Conservation (phyloP, 1,284 basidiomycete genomes). For the Phenoliferia sp. region DNA sequence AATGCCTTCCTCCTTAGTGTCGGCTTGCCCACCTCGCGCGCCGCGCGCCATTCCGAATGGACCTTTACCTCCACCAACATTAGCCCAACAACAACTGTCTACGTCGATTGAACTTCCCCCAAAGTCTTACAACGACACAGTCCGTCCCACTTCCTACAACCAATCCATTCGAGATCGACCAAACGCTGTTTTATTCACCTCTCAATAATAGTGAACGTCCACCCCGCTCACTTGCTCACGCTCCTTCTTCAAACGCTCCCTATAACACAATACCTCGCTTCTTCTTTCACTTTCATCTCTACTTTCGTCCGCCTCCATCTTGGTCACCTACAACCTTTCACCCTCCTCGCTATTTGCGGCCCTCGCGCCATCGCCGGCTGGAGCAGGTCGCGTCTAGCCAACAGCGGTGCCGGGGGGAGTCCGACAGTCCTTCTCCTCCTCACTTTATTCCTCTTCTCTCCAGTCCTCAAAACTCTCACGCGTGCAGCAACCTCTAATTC, state of each 20-base stretch:
- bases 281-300: conserved; percentile 73
- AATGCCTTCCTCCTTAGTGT: no score
- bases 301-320: conserved; percentile 70
- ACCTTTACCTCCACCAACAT: conserved; percentile 29
- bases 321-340: conserved; percentile 45
- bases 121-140: conserved; percentile 35
- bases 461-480: conserved; percentile 84
- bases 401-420: no score
- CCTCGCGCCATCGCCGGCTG: conserved; percentile 66
- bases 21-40: no score
- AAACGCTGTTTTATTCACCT: no score
- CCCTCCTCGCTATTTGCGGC: conserved; percentile 16
- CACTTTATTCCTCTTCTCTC: conserved; percentile 80
- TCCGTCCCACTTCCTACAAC: conserved; percentile 23
- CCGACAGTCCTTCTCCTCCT: conserved; percentile 53
- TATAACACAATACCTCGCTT: conserved; percentile 76
- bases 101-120: conserved; percentile 33
- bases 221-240: conserved; percentile 65
- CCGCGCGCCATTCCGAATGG: conserved; percentile 27
- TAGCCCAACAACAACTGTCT: conserved; percentile 38
- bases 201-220: conserved; percentile 75
- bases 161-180: background rate
- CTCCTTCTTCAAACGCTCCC: conserved; percentile 68
- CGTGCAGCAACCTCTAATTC: conserved; percentile 93
- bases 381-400: conserved; percentile 48